A percentile compares a stretch with the other conserved stretches of the same genome.
Conservation (phyloP, 2,329 filamentous ascomycete genomes). For the Trichoderma sp. region DNA sequence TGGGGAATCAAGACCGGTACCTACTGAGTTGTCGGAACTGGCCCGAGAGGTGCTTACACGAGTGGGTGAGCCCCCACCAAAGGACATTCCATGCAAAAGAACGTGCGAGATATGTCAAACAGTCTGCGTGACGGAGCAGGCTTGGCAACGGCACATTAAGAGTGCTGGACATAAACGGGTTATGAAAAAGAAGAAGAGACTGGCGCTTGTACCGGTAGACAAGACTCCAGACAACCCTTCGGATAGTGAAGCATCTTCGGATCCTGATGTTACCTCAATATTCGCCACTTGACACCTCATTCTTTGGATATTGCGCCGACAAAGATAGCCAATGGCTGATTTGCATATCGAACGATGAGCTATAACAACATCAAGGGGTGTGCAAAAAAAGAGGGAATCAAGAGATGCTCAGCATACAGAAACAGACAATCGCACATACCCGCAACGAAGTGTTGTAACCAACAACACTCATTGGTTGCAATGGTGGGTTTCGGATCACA, state of each 20-base stretch:
- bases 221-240: conserved; percentile 5
- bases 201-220: conserved; percentile 37
- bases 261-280: conserved; percentile 9
- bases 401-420: background rate
- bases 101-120: conserved; percentile 73
- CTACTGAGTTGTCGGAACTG: conserved; percentile 47
- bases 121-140: conserved; percentile 55
- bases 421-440: background rate
- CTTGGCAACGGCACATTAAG: conserved; percentile 42
- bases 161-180: conserved; percentile 37
- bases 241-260: conserved; percentile 13
- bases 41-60: conserved; percentile 57
- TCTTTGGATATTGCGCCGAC: background rate
- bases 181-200: conserved; percentile 37
- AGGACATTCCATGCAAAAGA: conserved; percentile 55
- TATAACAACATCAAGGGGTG: background rate
- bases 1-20: conserved; percentile 51
- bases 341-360: background rate
- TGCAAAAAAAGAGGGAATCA: background rate
- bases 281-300: conserved; percentile 12
- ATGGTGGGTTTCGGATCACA: background rate
- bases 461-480: background rate
- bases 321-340: background rate
- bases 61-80: conserved; percentile 42
- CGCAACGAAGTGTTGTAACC: background rate